Percentiles rank a stretch among this genome's conserved stretches.
Conservation (phyloP, 345 rosid genomes). For the Fremontodendron californicum region DNA sequence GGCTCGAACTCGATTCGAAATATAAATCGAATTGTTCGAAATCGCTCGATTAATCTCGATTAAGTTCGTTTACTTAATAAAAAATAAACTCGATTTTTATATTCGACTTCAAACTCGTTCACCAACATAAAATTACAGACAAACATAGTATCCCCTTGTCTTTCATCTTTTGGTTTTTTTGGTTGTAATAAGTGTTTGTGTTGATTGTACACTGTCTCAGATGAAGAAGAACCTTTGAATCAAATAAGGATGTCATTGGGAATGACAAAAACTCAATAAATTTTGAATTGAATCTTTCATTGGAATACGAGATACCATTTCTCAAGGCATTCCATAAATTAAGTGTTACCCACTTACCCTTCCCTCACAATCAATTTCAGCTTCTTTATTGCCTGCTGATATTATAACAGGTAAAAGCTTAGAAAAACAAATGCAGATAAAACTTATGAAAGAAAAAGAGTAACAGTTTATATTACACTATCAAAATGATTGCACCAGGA, state of each 20-base stretch:
- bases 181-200: too few relatives aligned
- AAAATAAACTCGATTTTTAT: too few relatives aligned
- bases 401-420: not conserved
- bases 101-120: too few relatives aligned
- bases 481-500: not conserved
- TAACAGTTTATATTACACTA: not conserved
- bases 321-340: constrained; percentile 18
- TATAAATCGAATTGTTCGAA: too few relatives aligned
- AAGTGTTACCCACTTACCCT: not conserved
- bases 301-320: constrained; percentile 25
- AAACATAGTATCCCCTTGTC: too few relatives aligned
- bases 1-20: too few relatives aligned
- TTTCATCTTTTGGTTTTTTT: too few relatives aligned
- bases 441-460: too few relatives aligned
- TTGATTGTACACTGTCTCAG: not conserved
- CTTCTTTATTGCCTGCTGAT: not conserved
- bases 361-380: not conserved
- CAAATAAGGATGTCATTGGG: not conserved
- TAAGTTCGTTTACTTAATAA: too few relatives aligned
- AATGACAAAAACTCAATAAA: constrained; percentile 14
- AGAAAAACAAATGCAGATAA: not conserved
- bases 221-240: not conserved
- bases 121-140: too few relatives aligned
- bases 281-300: constrained; percentile 15
- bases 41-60: too few relatives aligned